phyloP scores from a whole-genome alignment of 2,329 filamentous ascomycete species.

The Chaetomium sp. region DNA sequence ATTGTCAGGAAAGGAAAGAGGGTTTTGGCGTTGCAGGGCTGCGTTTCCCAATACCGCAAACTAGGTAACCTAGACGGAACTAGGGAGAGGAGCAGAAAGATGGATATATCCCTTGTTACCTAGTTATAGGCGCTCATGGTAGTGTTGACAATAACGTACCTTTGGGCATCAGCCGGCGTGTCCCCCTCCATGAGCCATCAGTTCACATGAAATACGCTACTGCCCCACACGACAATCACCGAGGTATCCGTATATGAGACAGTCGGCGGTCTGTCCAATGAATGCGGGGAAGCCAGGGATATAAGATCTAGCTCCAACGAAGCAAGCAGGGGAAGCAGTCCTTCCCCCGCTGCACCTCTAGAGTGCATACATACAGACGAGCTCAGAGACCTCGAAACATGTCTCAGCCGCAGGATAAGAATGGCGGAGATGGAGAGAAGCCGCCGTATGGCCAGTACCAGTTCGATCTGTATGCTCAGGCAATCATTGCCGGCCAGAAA shows the following conservation, averaged over 20 bases:
- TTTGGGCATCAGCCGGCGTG: background rate
- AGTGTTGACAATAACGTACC: background rate
- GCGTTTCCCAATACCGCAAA: background rate
- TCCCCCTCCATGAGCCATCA: background rate
- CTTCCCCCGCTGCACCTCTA: background rate
- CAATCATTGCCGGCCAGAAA: slow-evolving; percentile 50
- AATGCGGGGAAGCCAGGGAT: slow-evolving; percentile 12
- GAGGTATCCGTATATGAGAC: background rate
- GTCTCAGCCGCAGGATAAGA: slow-evolving; percentile 5
- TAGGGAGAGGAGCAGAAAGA: background rate
- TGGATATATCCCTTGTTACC: slow-evolving; percentile 6
- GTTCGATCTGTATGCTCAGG: slow-evolving; percentile 52
- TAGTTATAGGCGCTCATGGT: slow-evolving; percentile 6
- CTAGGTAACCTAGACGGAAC: background rate
- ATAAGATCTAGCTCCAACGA: background rate
- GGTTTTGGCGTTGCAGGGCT: background rate
- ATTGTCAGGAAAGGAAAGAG: background rate
- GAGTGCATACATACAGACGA: background rate
- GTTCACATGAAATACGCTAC: background rate
- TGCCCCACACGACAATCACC: slow-evolving; percentile 1
- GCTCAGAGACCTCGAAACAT: slow-evolving; percentile 1
- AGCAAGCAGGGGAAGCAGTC: background rate
- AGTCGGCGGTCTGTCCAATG: background rate
- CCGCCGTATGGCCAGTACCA: slow-evolving; percentile 34
- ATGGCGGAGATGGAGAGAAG: slow-evolving; percentile 2